Evolutionary conservation across 139 green algal species (phyloP), one percentile per base, ranked within the genome.

Genomic region (Edaphochlamys debaryana): DNA sequence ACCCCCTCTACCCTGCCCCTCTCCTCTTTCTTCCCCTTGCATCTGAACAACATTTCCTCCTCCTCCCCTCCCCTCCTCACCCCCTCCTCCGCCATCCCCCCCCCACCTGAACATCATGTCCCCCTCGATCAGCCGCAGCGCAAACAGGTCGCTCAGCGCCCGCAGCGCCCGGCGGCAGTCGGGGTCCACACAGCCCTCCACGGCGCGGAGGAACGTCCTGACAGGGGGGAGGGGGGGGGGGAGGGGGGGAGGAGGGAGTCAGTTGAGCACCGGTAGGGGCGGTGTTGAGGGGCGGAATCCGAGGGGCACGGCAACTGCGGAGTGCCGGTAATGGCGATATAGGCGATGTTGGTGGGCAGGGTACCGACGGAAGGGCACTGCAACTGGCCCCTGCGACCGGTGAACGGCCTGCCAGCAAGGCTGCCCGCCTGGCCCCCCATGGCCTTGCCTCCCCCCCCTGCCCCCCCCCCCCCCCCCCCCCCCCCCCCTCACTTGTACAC

Each of bases 111-210:
- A 91, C 60, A 93, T 64, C 63, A 94, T 90, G 87, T 97, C 94
- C 11, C 69, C 45, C 76, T 95, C 84, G 67, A 98, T 95, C 86
- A 87, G 82, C 79, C 92, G 82, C 74, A 97, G 90, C 1, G 94
- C 94, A 83, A 95, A 97, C 30, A 96, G 80, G 88, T 96, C 94
- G 25, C 87, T 83, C 93, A 97, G 90, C 9, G 90, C 92, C 82
- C 90, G 91, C 64, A 96, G 89, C 2, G 88, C 84, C 37, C 56
- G 54, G 23, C 90, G 75, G 91, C 91, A 95, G 76, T 96, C 94
- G 34, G 88, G 87, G 85, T 97, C 94, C 32, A 87, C 66, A 76
- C 93, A 96, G 32, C 72, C 66, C 32, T 89, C 75, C 66, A 93
- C 90, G 0, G 88, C 93, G n/a, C 88, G 73, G 58, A 93, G 74